phyloP scores from a whole-genome alignment of 225 moss, liverwort and hornwort species.

The Pleurozium schreberi region DNA sequence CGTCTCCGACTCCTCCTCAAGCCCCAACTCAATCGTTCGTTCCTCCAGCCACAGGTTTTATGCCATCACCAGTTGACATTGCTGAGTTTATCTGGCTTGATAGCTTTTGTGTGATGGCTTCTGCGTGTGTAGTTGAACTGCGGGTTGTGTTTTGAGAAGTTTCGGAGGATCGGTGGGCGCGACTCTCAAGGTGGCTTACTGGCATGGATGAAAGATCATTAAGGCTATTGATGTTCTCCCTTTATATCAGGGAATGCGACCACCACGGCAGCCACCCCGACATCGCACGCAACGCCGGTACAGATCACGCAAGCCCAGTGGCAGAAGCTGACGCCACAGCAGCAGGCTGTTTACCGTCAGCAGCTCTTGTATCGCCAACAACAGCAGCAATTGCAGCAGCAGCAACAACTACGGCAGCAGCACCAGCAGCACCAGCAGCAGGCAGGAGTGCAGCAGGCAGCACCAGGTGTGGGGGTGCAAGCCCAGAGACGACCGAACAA shows the following conservation, averaged over 20 bases:
- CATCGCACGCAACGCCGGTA: background rate
- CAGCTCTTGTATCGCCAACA: conserved; percentile 13
- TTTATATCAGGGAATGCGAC: conserved; percentile 17
- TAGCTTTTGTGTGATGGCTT: background rate
- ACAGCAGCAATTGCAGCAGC: background rate
- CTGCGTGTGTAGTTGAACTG: background rate
- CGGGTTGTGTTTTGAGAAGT: background rate
- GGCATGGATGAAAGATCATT: background rate
- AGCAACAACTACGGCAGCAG: background rate
- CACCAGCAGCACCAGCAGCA: conserved; percentile 22
- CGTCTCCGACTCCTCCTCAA: conserved; percentile 21
- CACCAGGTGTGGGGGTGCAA: conserved; percentile 12
- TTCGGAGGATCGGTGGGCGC: background rate
- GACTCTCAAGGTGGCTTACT: background rate
- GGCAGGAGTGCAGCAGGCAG: conserved; percentile 9
- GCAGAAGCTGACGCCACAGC: conserved; percentile 33
- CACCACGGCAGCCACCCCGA: conserved; percentile 13
- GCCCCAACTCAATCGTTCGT: conserved; percentile 23
- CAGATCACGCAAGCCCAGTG: conserved; percentile 28
- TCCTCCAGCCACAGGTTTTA: conserved; percentile 50
- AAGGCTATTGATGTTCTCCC: background rate
- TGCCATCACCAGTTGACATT: background rate
- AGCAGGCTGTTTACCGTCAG: conserved; percentile 32
- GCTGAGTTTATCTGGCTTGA: background rate
- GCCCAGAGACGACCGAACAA: conserved; percentile 27